Conservation (phyloP, 2,329 filamentous ascomycete genomes). For the Rasamsonia emersonii region DNA sequence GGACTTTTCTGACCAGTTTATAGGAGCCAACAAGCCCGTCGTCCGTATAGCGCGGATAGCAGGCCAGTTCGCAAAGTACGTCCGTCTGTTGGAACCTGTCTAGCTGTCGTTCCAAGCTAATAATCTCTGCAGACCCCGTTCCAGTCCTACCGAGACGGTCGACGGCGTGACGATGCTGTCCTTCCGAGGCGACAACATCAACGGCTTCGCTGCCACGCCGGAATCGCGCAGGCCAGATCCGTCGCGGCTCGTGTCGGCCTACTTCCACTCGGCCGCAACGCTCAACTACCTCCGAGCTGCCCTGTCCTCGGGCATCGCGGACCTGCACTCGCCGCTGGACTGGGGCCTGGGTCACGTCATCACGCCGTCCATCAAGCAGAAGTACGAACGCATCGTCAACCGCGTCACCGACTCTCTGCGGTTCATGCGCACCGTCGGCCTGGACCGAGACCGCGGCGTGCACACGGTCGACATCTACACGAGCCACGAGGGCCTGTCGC, state of each 20-base stretch:
- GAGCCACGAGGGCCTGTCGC: conserved; percentile 84
- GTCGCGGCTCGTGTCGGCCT: conserved; percentile 74
- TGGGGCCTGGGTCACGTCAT: conserved; percentile 90
- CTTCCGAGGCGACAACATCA: conserved; percentile 92
- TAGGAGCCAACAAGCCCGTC: conserved; percentile 61
- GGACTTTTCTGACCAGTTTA: conserved; percentile 1
- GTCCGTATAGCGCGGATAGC: conserved; percentile 94
- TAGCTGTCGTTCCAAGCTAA: conserved; percentile 1
- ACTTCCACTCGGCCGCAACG: conserved; percentile 91
- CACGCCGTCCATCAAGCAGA: conserved; percentile 71
- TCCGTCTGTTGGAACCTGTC: not conserved
- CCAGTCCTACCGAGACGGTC: conserved; percentile 74
- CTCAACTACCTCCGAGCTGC: conserved; percentile 86
- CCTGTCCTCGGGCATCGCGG: conserved; percentile 78
- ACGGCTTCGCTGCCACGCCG: conserved; percentile 61
- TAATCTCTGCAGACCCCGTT: conserved; percentile 52
- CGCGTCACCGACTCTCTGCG: conserved; percentile 85
- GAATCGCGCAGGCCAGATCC: conserved; percentile 77
- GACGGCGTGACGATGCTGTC: conserved; percentile 75
- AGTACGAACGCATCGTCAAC: conserved; percentile 75
- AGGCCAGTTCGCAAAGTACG: conserved; percentile 83
- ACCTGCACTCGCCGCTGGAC: conserved; percentile 86
- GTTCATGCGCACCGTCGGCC: conserved; percentile 91
- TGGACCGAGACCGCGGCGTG: conserved; percentile 72
- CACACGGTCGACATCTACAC: conserved; percentile 93